A percentile compares a stretch with the other conserved stretches of the same genome.
phyloP scores from a whole-genome alignment of 164 flowering plant species.

The Malania oleifera region DNA sequence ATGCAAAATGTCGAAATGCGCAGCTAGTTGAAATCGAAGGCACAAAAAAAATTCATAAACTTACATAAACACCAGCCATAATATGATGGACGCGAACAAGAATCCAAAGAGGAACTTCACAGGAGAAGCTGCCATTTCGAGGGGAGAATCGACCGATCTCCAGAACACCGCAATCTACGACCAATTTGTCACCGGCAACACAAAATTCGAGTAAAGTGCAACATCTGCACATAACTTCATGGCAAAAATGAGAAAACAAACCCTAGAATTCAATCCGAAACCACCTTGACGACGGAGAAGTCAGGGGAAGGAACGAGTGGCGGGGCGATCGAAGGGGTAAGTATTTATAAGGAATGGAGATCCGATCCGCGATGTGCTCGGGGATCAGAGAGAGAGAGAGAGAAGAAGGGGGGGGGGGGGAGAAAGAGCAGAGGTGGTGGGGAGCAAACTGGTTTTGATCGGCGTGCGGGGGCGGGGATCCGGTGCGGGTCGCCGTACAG shows the following conservation, averaged over 20 bases:
- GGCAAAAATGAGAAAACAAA: conserved; percentile 1
- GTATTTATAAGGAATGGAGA: conserved; percentile 3
- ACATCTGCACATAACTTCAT: conserved; percentile 21
- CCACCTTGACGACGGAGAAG: not conserved
- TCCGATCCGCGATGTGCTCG: conserved; percentile 30
- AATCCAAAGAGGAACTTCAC: conserved; percentile 69
- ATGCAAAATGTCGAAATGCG: too few species aligned
- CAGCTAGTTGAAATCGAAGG: too few species aligned
- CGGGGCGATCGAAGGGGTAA: conserved; percentile 6
- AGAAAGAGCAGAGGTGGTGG: not conserved
- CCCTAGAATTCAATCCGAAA: conserved; percentile 12
- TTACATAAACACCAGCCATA: conserved; percentile 84
- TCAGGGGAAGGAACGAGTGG: conserved; percentile 3
- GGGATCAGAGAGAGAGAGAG: conserved; percentile 8
- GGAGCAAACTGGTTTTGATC: not conserved
- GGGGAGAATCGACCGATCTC: conserved; percentile 10
- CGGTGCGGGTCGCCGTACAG: conserved; percentile 5
- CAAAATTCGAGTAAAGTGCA: conserved; percentile 2
- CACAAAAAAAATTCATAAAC: conserved; percentile 14
- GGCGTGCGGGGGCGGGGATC: conserved; percentile 7
- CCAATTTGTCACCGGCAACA: not conserved
- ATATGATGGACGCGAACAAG: conserved; percentile 52
- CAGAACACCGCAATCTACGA: not conserved
- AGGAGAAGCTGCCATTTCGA: conserved; percentile 72
- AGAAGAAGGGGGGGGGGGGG: not conserved